These are phyloP conservation scores for Thalassiosira livingstoniorum DNA, from an alignment of 352 stramenopile genomes.

Conservation along the genomic window DNA sequence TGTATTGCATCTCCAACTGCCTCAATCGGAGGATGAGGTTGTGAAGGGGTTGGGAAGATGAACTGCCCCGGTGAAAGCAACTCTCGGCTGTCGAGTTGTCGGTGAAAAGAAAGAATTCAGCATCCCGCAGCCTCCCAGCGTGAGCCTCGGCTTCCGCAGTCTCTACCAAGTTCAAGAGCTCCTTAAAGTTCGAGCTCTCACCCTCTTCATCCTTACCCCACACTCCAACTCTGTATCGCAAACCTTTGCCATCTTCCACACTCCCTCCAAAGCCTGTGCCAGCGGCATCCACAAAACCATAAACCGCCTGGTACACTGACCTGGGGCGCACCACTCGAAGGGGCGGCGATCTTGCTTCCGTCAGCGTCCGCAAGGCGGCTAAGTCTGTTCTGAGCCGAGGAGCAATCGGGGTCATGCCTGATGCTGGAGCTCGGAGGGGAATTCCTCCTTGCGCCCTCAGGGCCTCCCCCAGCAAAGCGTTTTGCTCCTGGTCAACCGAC, in stretches of 20 bases:
- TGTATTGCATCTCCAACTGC: conserved; percentile 39
- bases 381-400: conserved; percentile 53
- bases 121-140: conserved; percentile 22
- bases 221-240: conserved; percentile 32
- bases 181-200: conserved; percentile 57
- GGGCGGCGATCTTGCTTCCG: conserved; percentile 16
- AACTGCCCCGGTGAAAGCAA: conserved; percentile 54
- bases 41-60: conserved; percentile 48
- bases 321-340: conserved; percentile 9
- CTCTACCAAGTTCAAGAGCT: conserved; percentile 61
- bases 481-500: conserved; percentile 10
- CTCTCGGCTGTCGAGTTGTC: conserved; percentile 69
- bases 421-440: neutral
- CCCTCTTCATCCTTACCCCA: conserved; percentile 30
- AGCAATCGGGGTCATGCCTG: conserved; percentile 6
- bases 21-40: conserved; percentile 54
- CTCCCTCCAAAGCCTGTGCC: conserved; percentile 45
- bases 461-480: conserved; percentile 24
- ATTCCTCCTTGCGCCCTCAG: neutral
- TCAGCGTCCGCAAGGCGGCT: conserved; percentile 30
- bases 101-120: conserved; percentile 76
- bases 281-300: conserved; percentile 65
- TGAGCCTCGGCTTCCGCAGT: conserved; percentile 28
- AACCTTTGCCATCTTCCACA: neutral
- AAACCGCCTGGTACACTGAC: conserved; percentile 13